Evolutionary conservation across 345 rosid species (phyloP), one percentile per base, ranked within the genome.

Genomic region (Salix dunnii): DNA sequence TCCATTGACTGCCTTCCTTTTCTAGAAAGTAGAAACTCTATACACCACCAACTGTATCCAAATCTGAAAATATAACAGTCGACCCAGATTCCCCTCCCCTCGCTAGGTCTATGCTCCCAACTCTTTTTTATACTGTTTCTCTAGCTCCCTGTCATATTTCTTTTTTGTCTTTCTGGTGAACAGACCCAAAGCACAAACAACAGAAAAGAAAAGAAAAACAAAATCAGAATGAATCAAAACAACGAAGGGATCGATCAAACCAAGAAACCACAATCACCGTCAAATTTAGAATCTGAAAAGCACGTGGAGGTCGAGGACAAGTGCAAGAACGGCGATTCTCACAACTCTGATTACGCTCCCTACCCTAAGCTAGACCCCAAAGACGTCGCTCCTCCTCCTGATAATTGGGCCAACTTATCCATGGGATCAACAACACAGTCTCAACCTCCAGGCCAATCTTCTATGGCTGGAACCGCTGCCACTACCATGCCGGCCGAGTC

Each of bases 341-440:
- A 78, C 75, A 82, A 92, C 71, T 42, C 96, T 17, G 99, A 95
- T 46, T 90, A 95, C 86, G 91, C 97, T 70, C 94, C 97, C 28
- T 95, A 93, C 87, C 99, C 99, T 33, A 90, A 84, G 82, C 81
- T 95, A 79, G 97, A 91, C 36, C 93, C 97, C 13, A 76, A 82
- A 81, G 99, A 93, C 77, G 90, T 90, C 70, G 74, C 89, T 81
- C 89, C 94, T 36, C 90, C 94, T 11, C 85, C 86, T 13, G 83
- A 83, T 49, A 81, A 78, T 73, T 84, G 87, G 86, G 40, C 85
- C 66, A 33, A 51, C 79, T 74, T 74, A 33, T 48, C 86, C 21
- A 58, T 67, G 58, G 87, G 79, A 42, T 67, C 78, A 25, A 70
- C 78, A 33, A 18, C 81, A 67, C 78, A 75, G 66, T 62, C 80